phyloP scores from a whole-genome alignment of 345 rosid genomes.

The Populus simonii region DNA sequence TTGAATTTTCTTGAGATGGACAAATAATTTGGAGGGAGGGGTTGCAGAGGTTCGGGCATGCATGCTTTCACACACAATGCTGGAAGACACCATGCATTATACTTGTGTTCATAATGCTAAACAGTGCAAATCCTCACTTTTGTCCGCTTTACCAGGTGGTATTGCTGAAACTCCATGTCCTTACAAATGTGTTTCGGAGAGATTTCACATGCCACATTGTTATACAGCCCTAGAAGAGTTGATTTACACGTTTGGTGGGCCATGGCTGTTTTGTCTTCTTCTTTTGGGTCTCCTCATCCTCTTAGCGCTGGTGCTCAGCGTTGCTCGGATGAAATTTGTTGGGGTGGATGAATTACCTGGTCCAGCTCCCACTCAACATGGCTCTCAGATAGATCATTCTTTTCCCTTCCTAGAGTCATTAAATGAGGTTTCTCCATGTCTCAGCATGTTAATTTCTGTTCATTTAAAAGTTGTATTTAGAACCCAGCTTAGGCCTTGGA shows the following conservation, averaged over 20 bases:
- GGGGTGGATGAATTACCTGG: slow-evolving; percentile 94
- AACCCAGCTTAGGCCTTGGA: neutral
- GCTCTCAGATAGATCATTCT: slow-evolving; percentile 90
- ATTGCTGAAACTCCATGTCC: slow-evolving; percentile 89
- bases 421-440: slow-evolving; percentile 68
- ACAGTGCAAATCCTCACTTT: neutral
- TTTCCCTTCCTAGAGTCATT: slow-evolving; percentile 97
- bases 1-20: neutral
- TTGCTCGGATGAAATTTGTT: slow-evolving; percentile 95
- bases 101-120: neutral
- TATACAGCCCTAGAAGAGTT: slow-evolving; percentile 96
- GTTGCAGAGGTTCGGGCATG: neutral
- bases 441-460: slow-evolving; percentile 1
- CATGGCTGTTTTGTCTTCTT: slow-evolving; percentile 90
- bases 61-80: neutral
- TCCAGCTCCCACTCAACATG: slow-evolving; percentile 85
- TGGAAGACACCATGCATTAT: neutral
- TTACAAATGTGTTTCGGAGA: slow-evolving; percentile 78
- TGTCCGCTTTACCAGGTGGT: slow-evolving; percentile 62
- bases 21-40: neutral
- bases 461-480: neutral
- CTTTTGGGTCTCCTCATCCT: slow-evolving; percentile 84
- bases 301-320: slow-evolving; percentile 92
- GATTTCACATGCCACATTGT: slow-evolving; percentile 95
- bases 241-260: slow-evolving; percentile 98